These are phyloP conservation scores for Musa beccarii DNA, from an alignment of 176 grass and related monocot genomes.

Conservation along the genomic window DNA sequence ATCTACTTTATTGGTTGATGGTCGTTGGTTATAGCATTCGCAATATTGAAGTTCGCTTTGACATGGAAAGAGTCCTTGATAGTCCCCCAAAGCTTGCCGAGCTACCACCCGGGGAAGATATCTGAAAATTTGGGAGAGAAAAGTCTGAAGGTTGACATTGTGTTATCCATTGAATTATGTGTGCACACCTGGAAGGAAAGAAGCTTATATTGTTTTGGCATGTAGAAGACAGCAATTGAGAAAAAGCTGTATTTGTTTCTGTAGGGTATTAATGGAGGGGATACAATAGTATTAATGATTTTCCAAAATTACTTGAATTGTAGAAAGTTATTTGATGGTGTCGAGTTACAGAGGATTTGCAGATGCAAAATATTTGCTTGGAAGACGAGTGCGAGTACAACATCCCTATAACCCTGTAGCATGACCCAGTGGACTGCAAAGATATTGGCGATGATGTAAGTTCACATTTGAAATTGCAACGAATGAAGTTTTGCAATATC, in stretches of 20 bases:
- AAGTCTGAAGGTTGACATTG: background rate
- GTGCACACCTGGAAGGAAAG: too few relatives aligned
- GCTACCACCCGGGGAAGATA: slow-evolving; percentile 67
- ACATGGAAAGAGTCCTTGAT: slow-evolving; percentile 85
- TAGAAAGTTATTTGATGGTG: background rate
- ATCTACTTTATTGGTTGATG: slow-evolving; percentile 87
- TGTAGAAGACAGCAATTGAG: background rate
- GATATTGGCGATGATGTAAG: too few relatives aligned
- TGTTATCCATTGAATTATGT: too few relatives aligned
- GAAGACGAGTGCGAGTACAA: too few relatives aligned
- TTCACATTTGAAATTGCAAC: too few relatives aligned
- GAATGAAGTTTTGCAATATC: too few relatives aligned
- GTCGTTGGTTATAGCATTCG: slow-evolving; percentile 87
- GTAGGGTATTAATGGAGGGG: background rate
- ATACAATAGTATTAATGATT: background rate
- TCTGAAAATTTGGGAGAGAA: slow-evolving; percentile 12
- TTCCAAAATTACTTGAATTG: background rate
- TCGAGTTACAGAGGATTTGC: too few relatives aligned
- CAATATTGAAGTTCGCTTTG: slow-evolving; percentile 87
- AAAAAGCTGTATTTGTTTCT: background rate
- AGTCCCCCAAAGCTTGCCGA: slow-evolving; percentile 45
- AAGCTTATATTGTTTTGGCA: background rate
- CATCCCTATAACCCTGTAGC: too few relatives aligned
- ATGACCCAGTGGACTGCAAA: too few relatives aligned
- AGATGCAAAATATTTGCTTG: too few relatives aligned